Conservation (phyloP, 805 yeast species). For the Spathaspora sp. region DNA sequence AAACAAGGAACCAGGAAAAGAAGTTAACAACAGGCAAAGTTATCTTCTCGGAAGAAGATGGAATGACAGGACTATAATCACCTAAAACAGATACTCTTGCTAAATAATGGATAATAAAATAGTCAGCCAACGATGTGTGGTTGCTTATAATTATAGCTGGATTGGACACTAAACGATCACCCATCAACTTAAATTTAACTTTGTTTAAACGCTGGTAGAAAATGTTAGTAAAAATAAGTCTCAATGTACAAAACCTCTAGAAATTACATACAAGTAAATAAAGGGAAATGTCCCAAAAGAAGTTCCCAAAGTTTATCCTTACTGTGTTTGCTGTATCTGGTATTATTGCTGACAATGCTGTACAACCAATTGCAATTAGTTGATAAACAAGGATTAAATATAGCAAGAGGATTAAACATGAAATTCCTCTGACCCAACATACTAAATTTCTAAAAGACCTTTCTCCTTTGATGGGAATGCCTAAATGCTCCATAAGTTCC, state of each 20-base stretch:
- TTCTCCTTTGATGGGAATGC: neutral
- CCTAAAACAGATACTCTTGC: conserved; percentile 23
- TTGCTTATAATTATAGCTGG: conserved; percentile 47
- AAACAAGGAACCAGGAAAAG: conserved; percentile 66
- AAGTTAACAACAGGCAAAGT: conserved; percentile 47
- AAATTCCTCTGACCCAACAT: conserved; percentile 5
- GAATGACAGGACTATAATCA: neutral
- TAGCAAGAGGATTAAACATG: conserved; percentile 6
- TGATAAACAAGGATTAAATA: conserved; percentile 3
- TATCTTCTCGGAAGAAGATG: conserved; percentile 8
- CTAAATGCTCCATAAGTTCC: conserved; percentile 10
- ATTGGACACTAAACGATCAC: conserved; percentile 36
- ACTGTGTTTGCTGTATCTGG: conserved; percentile 17
- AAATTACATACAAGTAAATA: conserved; percentile 23
- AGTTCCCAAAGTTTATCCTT: conserved; percentile 5
- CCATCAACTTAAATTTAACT: conserved; percentile 36
- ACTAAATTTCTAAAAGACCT: neutral
- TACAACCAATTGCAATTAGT: conserved; percentile 1
- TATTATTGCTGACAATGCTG: conserved; percentile 1
- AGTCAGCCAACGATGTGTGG: conserved; percentile 69
- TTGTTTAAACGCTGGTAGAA: conserved; percentile 20
- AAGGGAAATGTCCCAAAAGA: conserved; percentile 28
- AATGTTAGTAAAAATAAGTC: conserved; percentile 2
- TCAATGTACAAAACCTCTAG: neutral
- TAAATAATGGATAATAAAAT: conserved; percentile 47